These are phyloP conservation scores for Clavulina sp. DNA, from an alignment of 768 basidiomycete species.

Conservation along the genomic window DNA sequence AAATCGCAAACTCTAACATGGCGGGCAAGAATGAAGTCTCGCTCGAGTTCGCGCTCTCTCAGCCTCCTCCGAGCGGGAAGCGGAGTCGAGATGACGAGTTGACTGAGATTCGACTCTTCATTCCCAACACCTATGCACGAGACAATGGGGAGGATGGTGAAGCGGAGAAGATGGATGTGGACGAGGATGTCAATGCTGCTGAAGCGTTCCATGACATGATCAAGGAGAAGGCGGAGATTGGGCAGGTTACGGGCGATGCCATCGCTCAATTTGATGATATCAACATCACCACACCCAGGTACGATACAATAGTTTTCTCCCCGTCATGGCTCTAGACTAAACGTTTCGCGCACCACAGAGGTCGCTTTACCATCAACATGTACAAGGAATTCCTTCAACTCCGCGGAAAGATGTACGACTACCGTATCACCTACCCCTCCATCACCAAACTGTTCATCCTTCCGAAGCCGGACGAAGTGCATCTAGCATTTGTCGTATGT, in stretches of 20 bases:
- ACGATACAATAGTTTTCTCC: slow-evolving; percentile 3
- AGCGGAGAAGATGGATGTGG: slow-evolving; percentile 22
- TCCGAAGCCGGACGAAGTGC: slow-evolving; percentile 83
- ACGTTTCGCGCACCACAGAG: slow-evolving; percentile 27
- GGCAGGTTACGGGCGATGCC: slow-evolving; percentile 76
- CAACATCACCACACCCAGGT: slow-evolving; percentile 70
- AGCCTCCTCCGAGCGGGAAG: slow-evolving; percentile 29
- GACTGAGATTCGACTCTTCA: slow-evolving; percentile 90
- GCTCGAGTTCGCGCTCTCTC: slow-evolving; percentile 60
- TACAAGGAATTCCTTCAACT: slow-evolving; percentile 85
- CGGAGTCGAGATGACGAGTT: slow-evolving; percentile 54
- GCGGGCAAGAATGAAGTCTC: slow-evolving; percentile 97
- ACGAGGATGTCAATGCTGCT: slow-evolving; percentile 54
- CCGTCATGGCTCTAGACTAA: not conserved
- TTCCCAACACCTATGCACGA: slow-evolving; percentile 62
- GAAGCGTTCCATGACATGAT: slow-evolving; percentile 93
- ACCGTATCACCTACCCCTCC: slow-evolving; percentile 83
- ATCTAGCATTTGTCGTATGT: slow-evolving; percentile 84
- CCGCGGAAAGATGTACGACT: slow-evolving; percentile 98
- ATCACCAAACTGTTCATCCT: slow-evolving; percentile 82
- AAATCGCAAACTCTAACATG: slow-evolving; percentile 94
- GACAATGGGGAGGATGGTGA: slow-evolving; percentile 18
- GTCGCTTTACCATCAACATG: slow-evolving; percentile 96
- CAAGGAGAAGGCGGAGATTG: slow-evolving; percentile 92
- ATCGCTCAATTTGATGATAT: slow-evolving; percentile 93